Percentiles rank a stretch among this genome's conserved stretches.
Conservation (phyloP, 2,329 filamentous ascomycete genomes). For the Paraconiothyrium sp. region DNA sequence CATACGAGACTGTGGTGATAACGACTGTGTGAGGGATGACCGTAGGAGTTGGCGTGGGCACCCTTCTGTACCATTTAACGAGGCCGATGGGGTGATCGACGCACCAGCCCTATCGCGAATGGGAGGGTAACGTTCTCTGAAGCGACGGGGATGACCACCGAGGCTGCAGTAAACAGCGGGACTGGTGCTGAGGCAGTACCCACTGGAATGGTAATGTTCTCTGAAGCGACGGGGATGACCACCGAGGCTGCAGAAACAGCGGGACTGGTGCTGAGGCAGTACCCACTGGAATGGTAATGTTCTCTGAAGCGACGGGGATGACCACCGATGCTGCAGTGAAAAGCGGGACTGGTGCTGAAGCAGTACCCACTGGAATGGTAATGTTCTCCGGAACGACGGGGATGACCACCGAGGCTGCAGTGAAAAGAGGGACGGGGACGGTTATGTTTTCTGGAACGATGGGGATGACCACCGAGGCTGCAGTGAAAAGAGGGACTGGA, state of each 20-base stretch:
- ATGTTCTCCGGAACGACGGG: slow-evolving; percentile 8
- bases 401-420: no score
- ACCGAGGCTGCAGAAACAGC: no score
- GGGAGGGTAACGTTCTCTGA: slow-evolving; percentile 10
- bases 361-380: slow-evolving; percentile 12
- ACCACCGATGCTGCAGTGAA: slow-evolving; percentile 6
- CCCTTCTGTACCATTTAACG: slow-evolving; percentile 1
- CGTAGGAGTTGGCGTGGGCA: slow-evolving; percentile 13
- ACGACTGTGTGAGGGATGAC: slow-evolving; percentile 1
- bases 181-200: slow-evolving; percentile 16
- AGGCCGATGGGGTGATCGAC: slow-evolving; percentile 14
- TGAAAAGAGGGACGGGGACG: not conserved
- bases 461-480: not conserved
- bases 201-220: slow-evolving; percentile 12
- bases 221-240: no score
- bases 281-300: slow-evolving; percentile 1
- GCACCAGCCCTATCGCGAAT: slow-evolving; percentile 5
- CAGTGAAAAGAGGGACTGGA: slow-evolving; percentile 12
- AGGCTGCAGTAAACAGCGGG: slow-evolving; percentile 9
- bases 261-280: not conserved
- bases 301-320: slow-evolving; percentile 2
- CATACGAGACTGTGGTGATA: slow-evolving; percentile 18
- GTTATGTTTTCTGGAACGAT: slow-evolving; percentile 8
- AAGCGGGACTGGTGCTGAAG: slow-evolving; percentile 12
- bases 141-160: not conserved